A percentile compares a stretch with the other conserved stretches of the same genome.
Evolutionary conservation across 768 basidiomycete species (phyloP).

Genomic region (Tricholomella constricta): DNA sequence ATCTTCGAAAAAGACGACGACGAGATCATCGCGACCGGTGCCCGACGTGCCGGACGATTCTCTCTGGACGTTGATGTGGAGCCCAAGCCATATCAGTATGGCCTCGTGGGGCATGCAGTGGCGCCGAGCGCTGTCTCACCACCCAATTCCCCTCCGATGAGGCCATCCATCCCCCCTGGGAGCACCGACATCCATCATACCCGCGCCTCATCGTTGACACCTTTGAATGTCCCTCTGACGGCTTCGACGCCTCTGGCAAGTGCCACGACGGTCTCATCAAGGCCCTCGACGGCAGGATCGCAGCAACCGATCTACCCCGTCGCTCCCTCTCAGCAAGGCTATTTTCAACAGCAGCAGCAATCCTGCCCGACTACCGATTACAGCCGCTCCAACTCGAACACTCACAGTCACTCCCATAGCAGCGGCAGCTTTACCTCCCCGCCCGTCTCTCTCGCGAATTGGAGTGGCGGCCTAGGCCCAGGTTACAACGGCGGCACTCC

Average conservation of each 20-base stretch:
- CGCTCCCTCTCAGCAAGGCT: constrained; percentile 17
- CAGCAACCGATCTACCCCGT: constrained; percentile 31
- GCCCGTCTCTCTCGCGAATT: constrained; percentile 15
- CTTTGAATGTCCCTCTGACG: constrained; percentile 26
- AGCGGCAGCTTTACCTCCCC: constrained; percentile 16
- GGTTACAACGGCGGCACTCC: constrained; percentile 20
- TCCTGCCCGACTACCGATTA: constrained; percentile 12
- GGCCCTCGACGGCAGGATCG: constrained; percentile 49
- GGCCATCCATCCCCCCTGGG: constrained; percentile 19
- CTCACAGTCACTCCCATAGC: constrained; percentile 19
- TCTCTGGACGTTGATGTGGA: constrained; percentile 37
- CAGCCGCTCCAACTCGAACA: neutral
- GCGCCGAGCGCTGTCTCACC: constrained; percentile 34
- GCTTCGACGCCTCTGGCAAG: constrained; percentile 26
- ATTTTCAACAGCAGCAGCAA: constrained; percentile 14
- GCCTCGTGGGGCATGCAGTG: constrained; percentile 53
- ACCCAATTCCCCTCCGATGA: constrained; percentile 35
- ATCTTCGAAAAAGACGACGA: constrained; percentile 50
- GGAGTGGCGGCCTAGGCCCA: constrained; percentile 15
- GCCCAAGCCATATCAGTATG: constrained; percentile 65
- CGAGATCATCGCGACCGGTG: constrained; percentile 20
- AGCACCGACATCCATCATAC: constrained; percentile 10
- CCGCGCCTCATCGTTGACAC: constrained; percentile 29
- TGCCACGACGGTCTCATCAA: constrained; percentile 32
- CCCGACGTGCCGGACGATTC: constrained; percentile 27